Conservation (phyloP, 192 early-diverging fungal species). For the Piromyces sp. region DNA sequence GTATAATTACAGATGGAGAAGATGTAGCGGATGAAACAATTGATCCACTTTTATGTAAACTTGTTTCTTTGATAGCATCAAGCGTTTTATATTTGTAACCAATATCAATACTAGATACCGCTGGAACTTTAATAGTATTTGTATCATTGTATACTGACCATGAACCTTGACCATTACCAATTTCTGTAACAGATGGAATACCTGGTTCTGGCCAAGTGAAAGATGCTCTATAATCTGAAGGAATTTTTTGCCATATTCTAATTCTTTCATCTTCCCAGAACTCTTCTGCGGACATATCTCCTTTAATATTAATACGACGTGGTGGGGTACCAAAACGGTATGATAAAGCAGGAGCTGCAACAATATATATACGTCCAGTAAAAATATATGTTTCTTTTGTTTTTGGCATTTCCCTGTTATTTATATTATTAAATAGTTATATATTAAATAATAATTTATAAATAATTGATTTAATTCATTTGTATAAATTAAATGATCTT, state of each 20-base stretch:
- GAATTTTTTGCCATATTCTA: slow-evolving; percentile 34
- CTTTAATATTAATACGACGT: slow-evolving; percentile 10
- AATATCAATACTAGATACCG: slow-evolving; percentile 14
- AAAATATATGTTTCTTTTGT: slow-evolving; percentile 48
- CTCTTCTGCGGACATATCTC: slow-evolving; percentile 19
- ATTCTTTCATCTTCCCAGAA: slow-evolving; percentile 51
- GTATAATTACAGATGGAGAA: not conserved
- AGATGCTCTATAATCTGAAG: slow-evolving; percentile 32
- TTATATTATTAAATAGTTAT: no score
- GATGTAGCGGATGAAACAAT: not conserved
- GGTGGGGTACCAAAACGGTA: slow-evolving; percentile 41
- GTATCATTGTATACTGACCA: not conserved
- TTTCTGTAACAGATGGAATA: not conserved
- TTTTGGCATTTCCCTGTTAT: slow-evolving; percentile 46
- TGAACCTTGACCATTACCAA: not conserved
- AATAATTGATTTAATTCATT: no score
- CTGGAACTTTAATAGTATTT: slow-evolving; percentile 3
- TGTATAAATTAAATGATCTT: no score
- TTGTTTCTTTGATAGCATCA: slow-evolving; percentile 21
- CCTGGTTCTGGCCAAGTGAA: slow-evolving; percentile 55
- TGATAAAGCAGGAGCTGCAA: slow-evolving; percentile 45
- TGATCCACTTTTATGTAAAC: not conserved
- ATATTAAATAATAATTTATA: no score
- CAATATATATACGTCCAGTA: slow-evolving; percentile 50
- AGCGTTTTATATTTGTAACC: slow-evolving; percentile 39